Base-by-base conservation (phyloP, 306 rosid species). In the Fragaria iinumae region DNA sequence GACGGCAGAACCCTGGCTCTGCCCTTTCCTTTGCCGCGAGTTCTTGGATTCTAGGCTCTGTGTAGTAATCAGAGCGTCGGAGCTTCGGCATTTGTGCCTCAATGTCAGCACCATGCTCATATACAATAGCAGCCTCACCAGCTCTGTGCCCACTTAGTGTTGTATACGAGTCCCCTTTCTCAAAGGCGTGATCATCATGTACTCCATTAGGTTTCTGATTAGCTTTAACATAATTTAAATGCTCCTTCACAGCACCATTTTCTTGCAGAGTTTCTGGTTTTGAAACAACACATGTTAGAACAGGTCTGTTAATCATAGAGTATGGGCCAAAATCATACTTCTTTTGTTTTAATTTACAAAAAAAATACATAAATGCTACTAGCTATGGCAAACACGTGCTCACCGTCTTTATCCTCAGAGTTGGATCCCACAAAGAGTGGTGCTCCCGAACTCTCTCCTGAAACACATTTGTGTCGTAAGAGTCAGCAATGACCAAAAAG, bases 1-100 rank as follows among this genome's bases (percentile, higher is more conserved):
- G 93, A 49, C 96, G 79, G 84, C 98, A 96, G 80, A 87, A 96
- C 74, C 99, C 94, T 1, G 96, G 98, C 65, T 96, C 96, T 10
- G 93, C 97, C 82, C 98, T 91, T 85, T 96, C 99, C 88, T 91
- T 96, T 16, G 99, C 99, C 0, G 99, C 98, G 68, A 96, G 76
- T 85, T 96, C 99, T 81, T 93, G 93, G 53, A 96, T 87, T 21
- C 91, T 87, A 45, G 99, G 98, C 80, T 83, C 91, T 6, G 99
- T 93, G 83, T 86, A 96, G 86, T 96, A 96, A 83, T 93, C 99
- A 70, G 97, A 84, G 11, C 80, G 89, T 1, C 97, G 88, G 66
- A 96, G 93, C 91, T 93, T 96, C 20, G 99, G 99, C 99, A 96
- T 91, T 74, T 91, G 83, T 64, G 99, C 93, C 90, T 96, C 98